A percentile compares a stretch with the other conserved stretches of the same genome.
Evolutionary conservation across 139 green algal species (phyloP).

Genomic region (Volvox africanus): DNA sequence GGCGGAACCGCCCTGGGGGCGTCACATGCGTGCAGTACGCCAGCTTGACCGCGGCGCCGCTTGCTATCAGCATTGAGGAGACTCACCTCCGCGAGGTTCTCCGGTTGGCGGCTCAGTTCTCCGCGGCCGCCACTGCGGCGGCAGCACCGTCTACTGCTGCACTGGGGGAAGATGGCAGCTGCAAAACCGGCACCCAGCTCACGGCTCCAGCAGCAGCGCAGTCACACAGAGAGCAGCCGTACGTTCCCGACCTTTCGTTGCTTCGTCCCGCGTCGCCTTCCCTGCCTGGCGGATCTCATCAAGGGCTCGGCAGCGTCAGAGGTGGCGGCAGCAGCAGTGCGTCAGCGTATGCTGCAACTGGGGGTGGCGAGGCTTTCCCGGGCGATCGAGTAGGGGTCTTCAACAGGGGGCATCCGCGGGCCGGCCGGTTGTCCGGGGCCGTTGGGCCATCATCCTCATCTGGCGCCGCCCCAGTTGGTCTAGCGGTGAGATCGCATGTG

Average conservation of each 20-base stretch:
- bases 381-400: too few relatives aligned
- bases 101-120: slow-evolving; percentile 39
- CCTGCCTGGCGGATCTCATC: background rate
- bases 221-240: background rate
- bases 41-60: slow-evolving; percentile 61
- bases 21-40: slow-evolving; percentile 84
- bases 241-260: slow-evolving; percentile 13
- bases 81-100: slow-evolving; percentile 63
- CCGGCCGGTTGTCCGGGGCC: too few relatives aligned
- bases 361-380: too few relatives aligned
- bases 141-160: background rate
- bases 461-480: too few relatives aligned
- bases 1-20: slow-evolving; percentile 70
- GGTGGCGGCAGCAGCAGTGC: background rate
- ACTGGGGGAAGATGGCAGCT: background rate
- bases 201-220: background rate
- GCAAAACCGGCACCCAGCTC: background rate
- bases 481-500: too few relatives aligned
- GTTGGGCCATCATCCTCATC: too few relatives aligned
- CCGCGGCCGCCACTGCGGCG: slow-evolving; percentile 1
- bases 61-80: slow-evolving; percentile 79
- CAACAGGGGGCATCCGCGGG: too few relatives aligned
- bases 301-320: background rate
- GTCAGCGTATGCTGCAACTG: background rate
- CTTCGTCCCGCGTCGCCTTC: slow-evolving; percentile 14